A percentile compares a stretch with the other conserved stretches of the same genome.
These are phyloP conservation scores for Zymoseptoria brevis DNA, from an alignment of 2,329 filamentous ascomycete species.

Conservation along the genomic window DNA sequence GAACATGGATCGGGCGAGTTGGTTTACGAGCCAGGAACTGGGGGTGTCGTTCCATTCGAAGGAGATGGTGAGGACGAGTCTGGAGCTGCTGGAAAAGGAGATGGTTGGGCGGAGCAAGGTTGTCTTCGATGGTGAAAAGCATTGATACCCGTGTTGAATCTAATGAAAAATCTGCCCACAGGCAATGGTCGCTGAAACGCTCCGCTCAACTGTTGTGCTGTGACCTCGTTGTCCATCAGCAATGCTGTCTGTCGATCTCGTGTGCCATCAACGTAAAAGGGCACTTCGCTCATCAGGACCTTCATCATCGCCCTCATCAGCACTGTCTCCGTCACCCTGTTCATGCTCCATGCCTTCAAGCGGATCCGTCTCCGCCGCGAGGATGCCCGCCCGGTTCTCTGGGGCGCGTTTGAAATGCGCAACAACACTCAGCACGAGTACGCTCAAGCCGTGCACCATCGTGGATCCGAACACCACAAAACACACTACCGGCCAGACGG, in stretches of 20 bases:
- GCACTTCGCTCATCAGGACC: background rate
- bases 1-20: conserved; percentile 78
- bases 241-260: background rate
- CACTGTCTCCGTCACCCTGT: conserved; percentile 30
- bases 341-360: conserved; percentile 45
- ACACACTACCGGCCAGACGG: conserved; percentile 49
- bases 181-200: background rate
- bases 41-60: conserved; percentile 52
- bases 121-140: background rate
- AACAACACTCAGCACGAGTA: conserved; percentile 42
- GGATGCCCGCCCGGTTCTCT: conserved; percentile 42
- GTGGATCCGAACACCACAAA: conserved; percentile 48
- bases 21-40: conserved; percentile 79
- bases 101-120: background rate
- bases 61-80: conserved; percentile 20
- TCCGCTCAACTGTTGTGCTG: background rate
- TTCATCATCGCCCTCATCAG: conserved; percentile 17
- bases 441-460: conserved; percentile 48
- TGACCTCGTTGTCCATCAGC: background rate
- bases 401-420: conserved; percentile 41
- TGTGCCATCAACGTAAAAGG: background rate
- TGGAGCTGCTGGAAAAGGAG: background rate
- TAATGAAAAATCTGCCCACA: background rate
- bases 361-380: conserved; percentile 44
- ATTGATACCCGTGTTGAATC: background rate